Evolutionary conservation across 2,329 filamentous ascomycete genomes (phyloP), one percentile per base, ranked within the genome.

Genomic region (Pestalotiopsis sp.): DNA sequence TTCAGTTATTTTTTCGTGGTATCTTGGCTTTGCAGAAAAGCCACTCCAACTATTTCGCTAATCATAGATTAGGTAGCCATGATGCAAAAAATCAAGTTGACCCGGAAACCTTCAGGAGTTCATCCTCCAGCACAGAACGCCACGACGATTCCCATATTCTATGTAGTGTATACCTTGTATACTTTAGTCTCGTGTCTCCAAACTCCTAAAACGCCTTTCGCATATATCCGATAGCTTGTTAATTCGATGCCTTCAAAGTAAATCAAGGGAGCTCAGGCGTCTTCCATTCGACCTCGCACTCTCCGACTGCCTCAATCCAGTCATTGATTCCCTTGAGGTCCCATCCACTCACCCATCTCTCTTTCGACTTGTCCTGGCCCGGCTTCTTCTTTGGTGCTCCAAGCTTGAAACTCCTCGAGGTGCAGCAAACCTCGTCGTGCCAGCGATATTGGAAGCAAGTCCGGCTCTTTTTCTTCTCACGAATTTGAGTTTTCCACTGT

Each of bases 391-490:
- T 78, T 10, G 82, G 82, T 44, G 76, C 74, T 35, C 83, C 83
- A 4, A 84, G 75, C 71, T 81, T 82, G 73, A 85, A 83, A 70
- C 79, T 82, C 67, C 73, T 78, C 65, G 78, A 71, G 1, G 80
- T 81, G 70, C 82, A 84, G 74, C 83, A 85, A 7, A 78, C 75
- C 44, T 81, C 81, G 13, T 81, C 75, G 69, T 82, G 78, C 74
- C 80, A 84, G 6, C 80, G 78, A 77, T 83, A 84, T 71, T 84
- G 82, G 75, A 84, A 85, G 70, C 83, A 85, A 2, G 71, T 70
- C 7, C 76, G 75, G 30, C 75, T 77, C 20, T 78, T 77, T 60
- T 77, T 74, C 48, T 75, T 73, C 68, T 78, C 76, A 62, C 76
- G 71, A 68, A 74, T 68, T 5, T 64, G 38, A 55, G 71, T 72